phyloP scores from a whole-genome alignment of 2,329 filamentous ascomycete genomes.

The Trichoderma sp. region DNA sequence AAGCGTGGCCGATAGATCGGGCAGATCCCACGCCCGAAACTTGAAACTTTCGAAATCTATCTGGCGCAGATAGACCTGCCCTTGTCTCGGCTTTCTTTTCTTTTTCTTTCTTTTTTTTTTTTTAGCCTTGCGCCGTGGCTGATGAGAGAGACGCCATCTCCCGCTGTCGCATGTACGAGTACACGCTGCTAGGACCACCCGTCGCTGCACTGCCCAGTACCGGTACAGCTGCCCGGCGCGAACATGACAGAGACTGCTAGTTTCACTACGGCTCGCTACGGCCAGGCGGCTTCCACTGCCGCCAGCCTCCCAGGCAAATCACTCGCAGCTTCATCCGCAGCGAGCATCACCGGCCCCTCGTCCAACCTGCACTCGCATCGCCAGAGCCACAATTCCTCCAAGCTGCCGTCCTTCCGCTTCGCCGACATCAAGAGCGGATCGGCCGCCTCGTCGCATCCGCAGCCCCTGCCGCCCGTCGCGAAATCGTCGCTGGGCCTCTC shows the following conservation, averaged over 20 bases:
- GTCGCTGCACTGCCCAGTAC: conserved; percentile 10
- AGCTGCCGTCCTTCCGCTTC: conserved; percentile 57
- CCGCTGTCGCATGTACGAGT: conserved; percentile 13
- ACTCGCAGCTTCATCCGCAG: conserved; percentile 25
- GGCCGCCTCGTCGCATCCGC: conserved; percentile 31
- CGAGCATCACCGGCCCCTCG: conserved; percentile 25
- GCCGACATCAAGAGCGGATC: conserved; percentile 46
- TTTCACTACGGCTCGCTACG: conserved; percentile 25
- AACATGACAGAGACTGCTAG: conserved; percentile 28
- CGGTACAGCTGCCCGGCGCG: conserved; percentile 4
- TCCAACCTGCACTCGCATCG: conserved; percentile 49
- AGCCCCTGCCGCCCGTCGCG: conserved; percentile 29
- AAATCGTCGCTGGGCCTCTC: conserved; percentile 23
- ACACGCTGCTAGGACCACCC: conserved; percentile 14
- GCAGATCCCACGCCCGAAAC: neutral
- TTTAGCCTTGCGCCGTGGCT: conserved; percentile 6
- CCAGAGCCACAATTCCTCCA: conserved; percentile 57
- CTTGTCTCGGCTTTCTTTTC: neutral
- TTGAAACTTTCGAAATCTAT: neutral
- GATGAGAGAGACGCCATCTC: conserved; percentile 21
- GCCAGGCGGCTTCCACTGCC: conserved; percentile 22
- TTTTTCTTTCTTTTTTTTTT: conserved; percentile 12
- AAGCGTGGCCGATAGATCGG: conserved; percentile 5
- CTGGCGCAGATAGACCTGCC: neutral
- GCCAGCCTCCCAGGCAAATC: conserved; percentile 24